phyloP scores from a whole-genome alignment of 805 yeast species.

The Wilhelminamyces savonicus region DNA sequence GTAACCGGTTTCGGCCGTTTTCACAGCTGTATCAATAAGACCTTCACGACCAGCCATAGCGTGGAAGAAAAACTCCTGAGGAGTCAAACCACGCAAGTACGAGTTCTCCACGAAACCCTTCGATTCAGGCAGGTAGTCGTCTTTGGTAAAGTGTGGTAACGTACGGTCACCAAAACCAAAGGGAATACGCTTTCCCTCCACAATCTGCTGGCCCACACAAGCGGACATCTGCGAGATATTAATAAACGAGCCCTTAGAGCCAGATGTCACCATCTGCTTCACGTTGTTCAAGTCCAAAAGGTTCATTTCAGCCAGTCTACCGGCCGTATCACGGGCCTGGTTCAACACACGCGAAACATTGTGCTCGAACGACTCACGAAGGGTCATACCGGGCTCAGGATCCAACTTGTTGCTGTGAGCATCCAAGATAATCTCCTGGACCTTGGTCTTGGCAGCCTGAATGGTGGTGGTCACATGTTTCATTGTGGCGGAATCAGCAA shows the following conservation, averaged over 20 bases:
- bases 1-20: slow-evolving; percentile 98
- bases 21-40: slow-evolving; percentile 97
- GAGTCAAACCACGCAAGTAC: slow-evolving; percentile 93
- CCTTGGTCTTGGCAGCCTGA: slow-evolving; percentile 87
- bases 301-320: slow-evolving; percentile 96
- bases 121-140: slow-evolving; percentile 97
- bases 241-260: slow-evolving; percentile 98
- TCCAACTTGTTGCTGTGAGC: slow-evolving; percentile 85
- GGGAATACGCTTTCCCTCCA: slow-evolving; percentile 98
- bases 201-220: slow-evolving; percentile 99
- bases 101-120: slow-evolving; percentile 98
- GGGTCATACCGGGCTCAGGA: slow-evolving; percentile 99
- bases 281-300: slow-evolving; percentile 92
- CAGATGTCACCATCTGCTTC: slow-evolving; percentile 98
- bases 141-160: slow-evolving; percentile 95
- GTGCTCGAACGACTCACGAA: slow-evolving; percentile 97
- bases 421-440: slow-evolving; percentile 85
- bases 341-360: slow-evolving; percentile 91
- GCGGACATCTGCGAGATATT: slow-evolving; percentile 99
- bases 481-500: slow-evolving; percentile 97
- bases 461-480: slow-evolving; percentile 88
- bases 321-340: slow-evolving; percentile 98
- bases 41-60: slow-evolving; percentile 99
- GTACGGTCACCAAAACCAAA: slow-evolving; percentile 96
- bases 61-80: slow-evolving; percentile 98